phyloP scores from a whole-genome alignment of 306 rosid species.

The Vigna mungo region DNA sequence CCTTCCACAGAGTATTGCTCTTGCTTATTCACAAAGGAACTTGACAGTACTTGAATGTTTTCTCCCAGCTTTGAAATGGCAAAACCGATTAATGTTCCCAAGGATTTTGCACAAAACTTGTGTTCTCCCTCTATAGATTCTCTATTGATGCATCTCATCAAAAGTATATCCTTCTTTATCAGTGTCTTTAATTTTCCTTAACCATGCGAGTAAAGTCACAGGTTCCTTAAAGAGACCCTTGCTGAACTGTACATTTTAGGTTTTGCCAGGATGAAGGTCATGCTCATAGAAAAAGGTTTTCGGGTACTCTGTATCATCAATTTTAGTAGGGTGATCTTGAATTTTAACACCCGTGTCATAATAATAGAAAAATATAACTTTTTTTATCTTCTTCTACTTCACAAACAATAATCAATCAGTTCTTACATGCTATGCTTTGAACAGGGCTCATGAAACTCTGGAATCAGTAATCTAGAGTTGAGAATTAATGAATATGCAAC shows the following conservation, averaged over 20 bases:
- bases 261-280: neutral
- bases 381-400: neutral
- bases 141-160: neutral
- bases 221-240: neutral
- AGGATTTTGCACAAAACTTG: constrained; percentile 33
- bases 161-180: constrained; percentile 32
- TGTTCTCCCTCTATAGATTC: neutral
- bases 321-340: neutral
- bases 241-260: neutral
- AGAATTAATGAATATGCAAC: too few species aligned
- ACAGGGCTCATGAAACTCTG: too few species aligned
- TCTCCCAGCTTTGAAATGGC: constrained; percentile 47
- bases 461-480: too few species aligned
- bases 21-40: constrained; percentile 51
- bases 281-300: neutral
- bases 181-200: neutral
- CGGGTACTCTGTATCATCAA: neutral
- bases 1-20: constrained; percentile 41
- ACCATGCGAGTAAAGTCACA: neutral
- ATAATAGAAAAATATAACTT: neutral
- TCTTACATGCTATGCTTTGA: too few species aligned
- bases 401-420: too few species aligned
- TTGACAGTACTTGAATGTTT: constrained; percentile 50
- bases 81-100: constrained; percentile 57
- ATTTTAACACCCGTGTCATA: neutral